Conservation (phyloP, 1,139 yeast genomes). For the Suhomyces bolitotheri region DNA sequence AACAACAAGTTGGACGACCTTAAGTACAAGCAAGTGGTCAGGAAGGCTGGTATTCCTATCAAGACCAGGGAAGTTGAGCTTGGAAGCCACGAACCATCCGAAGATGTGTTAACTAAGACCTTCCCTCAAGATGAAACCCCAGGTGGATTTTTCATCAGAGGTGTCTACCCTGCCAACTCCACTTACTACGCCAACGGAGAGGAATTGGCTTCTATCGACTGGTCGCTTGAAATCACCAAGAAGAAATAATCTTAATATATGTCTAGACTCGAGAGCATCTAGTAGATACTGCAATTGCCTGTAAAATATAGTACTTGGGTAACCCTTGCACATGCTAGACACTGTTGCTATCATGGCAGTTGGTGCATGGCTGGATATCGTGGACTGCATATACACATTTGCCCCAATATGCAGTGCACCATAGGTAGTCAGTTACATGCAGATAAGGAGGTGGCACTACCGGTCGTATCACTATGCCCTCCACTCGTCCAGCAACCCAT, state of each 20-base stretch:
- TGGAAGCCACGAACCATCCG: slow-evolving; percentile 36
- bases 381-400: too few relatives aligned
- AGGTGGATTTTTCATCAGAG: slow-evolving; percentile 44
- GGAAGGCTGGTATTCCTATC: slow-evolving; percentile 40
- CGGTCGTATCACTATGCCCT: too few relatives aligned
- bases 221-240: slow-evolving; percentile 40
- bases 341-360: too few relatives aligned
- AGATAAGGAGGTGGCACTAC: too few relatives aligned
- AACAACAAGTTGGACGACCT: slow-evolving; percentile 33
- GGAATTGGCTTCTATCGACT: slow-evolving; percentile 29
- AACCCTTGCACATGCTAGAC: too few relatives aligned
- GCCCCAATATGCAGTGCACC: too few relatives aligned
- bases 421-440: too few relatives aligned
- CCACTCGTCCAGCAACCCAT: slow-evolving; percentile 76
- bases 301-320: too few relatives aligned
- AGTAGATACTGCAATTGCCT: too few relatives aligned
- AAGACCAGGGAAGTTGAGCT: slow-evolving; percentile 34
- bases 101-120: slow-evolving; percentile 27
- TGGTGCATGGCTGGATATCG: too few relatives aligned
- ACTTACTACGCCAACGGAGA: slow-evolving; percentile 38
- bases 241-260: too few relatives aligned
- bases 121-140: slow-evolving; percentile 44
- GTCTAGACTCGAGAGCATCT: too few relatives aligned
- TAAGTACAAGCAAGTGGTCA: slow-evolving; percentile 39
- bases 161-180: slow-evolving; percentile 34